Percentiles rank a stretch among this genome's conserved stretches.
phyloP scores from a whole-genome alignment of 2,329 filamentous ascomycete genomes.

The Teratosphaeria nubilosa region DNA sequence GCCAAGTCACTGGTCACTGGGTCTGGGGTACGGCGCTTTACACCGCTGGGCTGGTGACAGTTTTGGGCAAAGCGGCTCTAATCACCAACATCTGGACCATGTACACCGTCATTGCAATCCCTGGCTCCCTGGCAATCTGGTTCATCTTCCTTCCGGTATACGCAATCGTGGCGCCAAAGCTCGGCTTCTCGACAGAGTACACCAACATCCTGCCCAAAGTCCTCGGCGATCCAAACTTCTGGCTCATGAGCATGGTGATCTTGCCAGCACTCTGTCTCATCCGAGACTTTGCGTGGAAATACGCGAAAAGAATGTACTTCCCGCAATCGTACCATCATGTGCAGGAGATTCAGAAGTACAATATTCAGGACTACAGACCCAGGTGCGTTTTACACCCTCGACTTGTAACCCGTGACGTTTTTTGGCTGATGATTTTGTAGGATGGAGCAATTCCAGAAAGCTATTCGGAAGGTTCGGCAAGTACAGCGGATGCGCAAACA shows the following conservation, averaged over 20 bases:
- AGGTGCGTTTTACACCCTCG: constrained; percentile 47
- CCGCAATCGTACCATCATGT: constrained; percentile 96
- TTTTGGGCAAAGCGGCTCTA: constrained; percentile 86
- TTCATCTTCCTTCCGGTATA: constrained; percentile 82
- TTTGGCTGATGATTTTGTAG: constrained; percentile 34
- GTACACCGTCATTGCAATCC: constrained; percentile 90
- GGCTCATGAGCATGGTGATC: constrained; percentile 73
- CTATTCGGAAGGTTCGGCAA: constrained; percentile 94
- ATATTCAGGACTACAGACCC: constrained; percentile 96
- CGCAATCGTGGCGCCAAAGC: constrained; percentile 71
- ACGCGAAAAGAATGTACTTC: constrained; percentile 91
- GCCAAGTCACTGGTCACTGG: constrained; percentile 84
- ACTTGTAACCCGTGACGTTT: not conserved
- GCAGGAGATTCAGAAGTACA: constrained; percentile 99
- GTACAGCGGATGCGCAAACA: constrained; percentile 99
- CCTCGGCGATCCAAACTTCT: constrained; percentile 76
- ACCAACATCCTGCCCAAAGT: constrained; percentile 71
- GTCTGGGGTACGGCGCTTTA: constrained; percentile 96
- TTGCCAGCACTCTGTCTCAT: constrained; percentile 73
- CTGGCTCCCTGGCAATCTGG: constrained; percentile 87
- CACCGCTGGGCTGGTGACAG: constrained; percentile 83
- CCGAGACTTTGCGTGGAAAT: constrained; percentile 93
- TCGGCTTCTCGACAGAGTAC: constrained; percentile 75
- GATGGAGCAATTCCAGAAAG: constrained; percentile 99
- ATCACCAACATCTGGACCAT: constrained; percentile 99